phyloP scores from a whole-genome alignment of 352 stramenopile species.

The Phytophthora boehmeriae region DNA sequence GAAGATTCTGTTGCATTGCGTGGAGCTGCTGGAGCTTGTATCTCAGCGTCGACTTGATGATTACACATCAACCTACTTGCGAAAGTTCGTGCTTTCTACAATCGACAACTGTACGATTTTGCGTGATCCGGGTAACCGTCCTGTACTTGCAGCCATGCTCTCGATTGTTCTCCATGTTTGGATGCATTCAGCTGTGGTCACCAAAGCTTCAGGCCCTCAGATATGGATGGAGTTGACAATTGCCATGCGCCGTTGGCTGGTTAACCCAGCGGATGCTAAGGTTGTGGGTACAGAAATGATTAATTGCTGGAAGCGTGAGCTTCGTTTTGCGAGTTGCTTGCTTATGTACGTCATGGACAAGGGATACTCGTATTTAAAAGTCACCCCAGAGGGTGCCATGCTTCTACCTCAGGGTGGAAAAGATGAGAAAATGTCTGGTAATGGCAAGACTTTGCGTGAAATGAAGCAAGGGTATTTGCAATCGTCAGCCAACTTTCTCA shows the following conservation, averaged over 20 bases:
- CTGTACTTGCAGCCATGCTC: constrained; percentile 78
- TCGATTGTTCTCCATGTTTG: constrained; percentile 85
- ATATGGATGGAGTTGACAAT: constrained; percentile 86
- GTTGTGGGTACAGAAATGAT: constrained; percentile 69
- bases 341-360: constrained; percentile 85
- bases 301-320: constrained; percentile 86
- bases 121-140: constrained; percentile 63
- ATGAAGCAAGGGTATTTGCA: constrained; percentile 74
- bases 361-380: constrained; percentile 72
- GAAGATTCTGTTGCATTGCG: constrained; percentile 86
- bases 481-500: constrained; percentile 72
- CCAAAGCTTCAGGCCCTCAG: constrained; percentile 61
- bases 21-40: constrained; percentile 86
- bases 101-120: constrained; percentile 80
- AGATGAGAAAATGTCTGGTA: constrained; percentile 24
- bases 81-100: constrained; percentile 88
- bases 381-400: constrained; percentile 59
- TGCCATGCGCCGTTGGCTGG: constrained; percentile 79
- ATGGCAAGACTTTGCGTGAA: constrained; percentile 58
- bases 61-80: constrained; percentile 85
- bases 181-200: constrained; percentile 78
- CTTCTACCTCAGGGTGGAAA: constrained; percentile 57
- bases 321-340: constrained; percentile 80
- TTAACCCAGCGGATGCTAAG: constrained; percentile 64
- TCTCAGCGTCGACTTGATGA: constrained; percentile 83